Evolutionary conservation across 208 protist genomes (phyloP), one percentile per base, ranked within the genome.

Genomic region (Trypanosoma platydactyli): DNA sequence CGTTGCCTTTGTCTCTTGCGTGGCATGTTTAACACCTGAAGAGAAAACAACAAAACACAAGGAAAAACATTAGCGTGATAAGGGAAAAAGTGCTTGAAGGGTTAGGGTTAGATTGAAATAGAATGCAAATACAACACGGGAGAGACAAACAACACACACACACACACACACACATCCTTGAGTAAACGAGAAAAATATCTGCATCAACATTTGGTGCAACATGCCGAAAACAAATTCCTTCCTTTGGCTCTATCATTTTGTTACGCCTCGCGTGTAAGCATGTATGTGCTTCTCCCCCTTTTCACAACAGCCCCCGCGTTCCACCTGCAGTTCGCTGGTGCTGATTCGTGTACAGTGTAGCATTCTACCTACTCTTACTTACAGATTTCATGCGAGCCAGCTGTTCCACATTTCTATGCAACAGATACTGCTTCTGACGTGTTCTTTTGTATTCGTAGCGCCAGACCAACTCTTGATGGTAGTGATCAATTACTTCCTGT

Each of bases 391-490:
- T 27, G 22, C 42, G 41, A 11, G 29, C 40, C 18, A 33, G 15
- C 27, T 27, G 13, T 42, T 67, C 68, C 44, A 67, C 33, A 50
- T 55, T 63, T 5, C 80, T 79, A 13, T 79, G 76, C 64, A 95
- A 82, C n/a, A 94, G 71, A 71, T 91, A 92, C 73, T 96, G 92
- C 71, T 95, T 97, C 68, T 95, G 92, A 13, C 92, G 87, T 41
- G 77, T 83, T 52, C 92, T 75, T 65, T 94, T 77, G 71, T 94
- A 97, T 74, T 97, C 92, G 50, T 84, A 90, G 50, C 83, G 79
- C 89, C 92, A 97, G 18, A 96, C 88, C 15, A 96, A 66, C 70
- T 96, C 91, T 66, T 96, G 91, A 64, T 96, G 91, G 60, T 97
- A 95, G 62, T 97, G 92, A 56, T 97, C 86, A 46, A 97, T 64